Evolutionary conservation across 2,329 filamentous ascomycete genomes (phyloP), one percentile per base, ranked within the genome.

Genomic region (Fusarium sp.): DNA sequence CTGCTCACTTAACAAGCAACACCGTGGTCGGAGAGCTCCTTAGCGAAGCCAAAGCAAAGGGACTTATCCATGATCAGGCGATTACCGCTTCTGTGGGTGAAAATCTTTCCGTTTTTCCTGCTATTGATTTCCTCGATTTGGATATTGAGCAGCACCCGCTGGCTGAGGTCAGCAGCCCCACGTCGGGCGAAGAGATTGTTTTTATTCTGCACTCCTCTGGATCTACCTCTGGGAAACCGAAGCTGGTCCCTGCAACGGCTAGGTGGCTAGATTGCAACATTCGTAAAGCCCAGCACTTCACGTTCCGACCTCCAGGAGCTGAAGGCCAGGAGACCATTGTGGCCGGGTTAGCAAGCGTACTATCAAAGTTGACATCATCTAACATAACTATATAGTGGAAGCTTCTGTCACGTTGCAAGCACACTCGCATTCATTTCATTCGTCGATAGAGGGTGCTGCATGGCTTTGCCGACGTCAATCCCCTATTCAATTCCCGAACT

Each of bases 1-100:
- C 41, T 0, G 14, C n/a, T 11, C n/a, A 42, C 41, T 22, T 42
- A 1, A 17, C n/a, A 1, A 42, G n/a, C 5, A 22, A 22, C 14
- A 11, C 9, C 4, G 41, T 42, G 9, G n/a, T 42, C n/a, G 11
- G 9, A 11, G 14, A 42, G 14, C n/a, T 42, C 41, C 41, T 42
- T 0, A 17, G 2, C n/a, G 41, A 42, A 4, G 9, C 14, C 11
- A 2, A 42, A 7, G 41, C 9, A 42, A 22, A 22, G 14, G 41
- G 14, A 17, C 41, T 42, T 17, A 17, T 42, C 14, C n/a, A 42
- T 22, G n/a, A 42, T 22, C 5, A 14, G 14, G 14, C n/a, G 0
- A 17, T 22, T 17, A 4, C 14, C 4, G n/a, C 22, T n/a, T 42
- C 14, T 22, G 14, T 42, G 9, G n/a, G n/a, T 17, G n/a, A 42